Percentiles rank a stretch among this genome's conserved stretches.
These are phyloP conservation scores for Vachellia pachyceras DNA, from an alignment of 306 rosid species.

Conservation along the genomic window DNA sequence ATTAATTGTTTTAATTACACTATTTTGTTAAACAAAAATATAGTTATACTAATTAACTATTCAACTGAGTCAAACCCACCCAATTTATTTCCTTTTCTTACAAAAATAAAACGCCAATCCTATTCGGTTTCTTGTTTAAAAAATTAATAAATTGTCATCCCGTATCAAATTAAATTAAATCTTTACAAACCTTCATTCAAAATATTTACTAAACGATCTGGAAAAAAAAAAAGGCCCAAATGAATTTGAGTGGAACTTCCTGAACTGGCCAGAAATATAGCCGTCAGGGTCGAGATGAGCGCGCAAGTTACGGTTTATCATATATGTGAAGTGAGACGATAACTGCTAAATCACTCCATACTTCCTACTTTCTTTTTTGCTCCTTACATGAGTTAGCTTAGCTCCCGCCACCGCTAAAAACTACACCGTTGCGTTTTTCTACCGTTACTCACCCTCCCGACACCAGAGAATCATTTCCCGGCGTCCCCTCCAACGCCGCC, in stretches of 20 bases:
- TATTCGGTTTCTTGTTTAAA: neutral
- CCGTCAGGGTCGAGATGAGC: neutral
- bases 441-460: neutral
- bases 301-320: neutral
- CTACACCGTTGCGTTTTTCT: neutral
- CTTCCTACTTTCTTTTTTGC: neutral
- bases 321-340: too few species aligned
- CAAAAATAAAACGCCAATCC: neutral
- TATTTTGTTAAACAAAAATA: too few species aligned
- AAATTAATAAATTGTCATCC: neutral
- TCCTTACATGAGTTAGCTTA: neutral
- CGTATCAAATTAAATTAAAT: too few species aligned
- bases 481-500: too few species aligned
- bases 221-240: neutral
- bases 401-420: neutral
- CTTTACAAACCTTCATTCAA: too few species aligned
- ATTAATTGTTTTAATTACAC: too few species aligned
- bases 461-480: neutral
- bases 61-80: too few species aligned
- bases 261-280: neutral
- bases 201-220: neutral
- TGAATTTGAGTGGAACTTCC: neutral
- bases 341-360: neutral
- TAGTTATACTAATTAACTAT: too few species aligned
- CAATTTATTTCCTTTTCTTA: too few species aligned